A percentile compares a stretch with the other conserved stretches of the same genome.
Conservation (phyloP, 2,329 filamentous ascomycete genomes). For the Colletotrichum incanum region DNA sequence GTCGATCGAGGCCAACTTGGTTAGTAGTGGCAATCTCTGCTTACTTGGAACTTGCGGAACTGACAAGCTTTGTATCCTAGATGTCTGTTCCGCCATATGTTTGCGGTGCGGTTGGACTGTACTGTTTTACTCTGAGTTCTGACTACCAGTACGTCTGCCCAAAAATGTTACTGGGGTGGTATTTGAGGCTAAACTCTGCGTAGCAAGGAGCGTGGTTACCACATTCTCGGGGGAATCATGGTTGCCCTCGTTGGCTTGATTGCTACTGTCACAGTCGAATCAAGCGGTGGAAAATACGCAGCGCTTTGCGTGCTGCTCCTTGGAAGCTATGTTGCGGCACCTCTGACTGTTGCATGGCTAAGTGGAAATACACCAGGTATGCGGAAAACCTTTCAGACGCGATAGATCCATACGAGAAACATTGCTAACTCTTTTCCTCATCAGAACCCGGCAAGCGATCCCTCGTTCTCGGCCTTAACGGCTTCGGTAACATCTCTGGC, state of each 20-base stretch:
- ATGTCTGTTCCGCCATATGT: conserved; percentile 54
- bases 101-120: conserved; percentile 50
- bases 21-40: conserved; percentile 9
- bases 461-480: conserved; percentile 54
- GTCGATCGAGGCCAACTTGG: conserved; percentile 48
- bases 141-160: conserved; percentile 45
- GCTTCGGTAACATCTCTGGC: conserved; percentile 54
- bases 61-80: conserved; percentile 33
- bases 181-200: not conserved
- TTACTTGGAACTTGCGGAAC: not conserved
- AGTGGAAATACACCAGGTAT: conserved; percentile 50
- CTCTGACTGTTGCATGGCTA: conserved; percentile 53
- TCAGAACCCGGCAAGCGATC: conserved; percentile 51
- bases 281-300: conserved; percentile 46
- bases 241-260: conserved; percentile 50
- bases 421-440: not conserved
- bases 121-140: conserved; percentile 50
- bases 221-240: conserved; percentile 49
- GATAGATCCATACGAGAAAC: not conserved
- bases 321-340: conserved; percentile 52
- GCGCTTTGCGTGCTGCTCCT: conserved; percentile 52
- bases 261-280: conserved; percentile 45
- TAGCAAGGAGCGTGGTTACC: conserved; percentile 49
- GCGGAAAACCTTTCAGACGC: not conserved
- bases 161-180: too few relatives aligned